Base-by-base conservation (phyloP, 495 filamentous ascomycete species). In the Penicillium waksmanii region DNA sequence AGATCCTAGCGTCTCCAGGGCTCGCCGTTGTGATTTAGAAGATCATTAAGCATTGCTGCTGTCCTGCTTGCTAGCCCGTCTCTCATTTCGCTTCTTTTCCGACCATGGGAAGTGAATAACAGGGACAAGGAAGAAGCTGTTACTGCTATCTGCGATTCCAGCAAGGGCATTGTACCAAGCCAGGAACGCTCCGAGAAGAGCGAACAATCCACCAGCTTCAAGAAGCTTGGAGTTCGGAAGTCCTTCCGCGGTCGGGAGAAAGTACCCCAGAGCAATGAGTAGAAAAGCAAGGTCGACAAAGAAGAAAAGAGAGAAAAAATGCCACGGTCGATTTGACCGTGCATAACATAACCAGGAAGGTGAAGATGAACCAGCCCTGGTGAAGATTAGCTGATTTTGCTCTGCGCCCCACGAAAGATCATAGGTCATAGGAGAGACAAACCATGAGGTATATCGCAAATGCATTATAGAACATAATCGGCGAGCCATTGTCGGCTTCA, bases 101-200 rank as follows among this genome's bases (percentile, higher is more conserved):
- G 88, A 92, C 93, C 93, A 96, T 3, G 92, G 93, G 82, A 97
- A 96, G 79, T 96, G 93, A 62, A 85, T 79, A 62, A 96, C 93
- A 63, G 91, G 92, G 65, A 94, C 80, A 64, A 93, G 74, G 79
- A 96, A 93, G 85, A 96, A 96, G 67, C 89, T 92, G 75, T 88
- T 90, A 71, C 76, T 82, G 40, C 68, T 71, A 68, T 97, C 93
- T 19, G 87, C 89, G 63, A 96, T 85, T 87, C 93, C 93, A 51
- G 92, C 92, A 65, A 96, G 80, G 12, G 92, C 92, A 65, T 93
- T 92, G 71, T 94, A 96, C 93, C 93, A 96, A 3, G 91, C 91
- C 58, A 91, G 64, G 73, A 97, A 96, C 1, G 91, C 89, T 0
- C 89, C 89, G 1, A 96, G 60, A 55, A 96, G 73, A 27, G 89